Evolutionary conservation across 768 basidiomycete species (phyloP).

Genomic region (Lactarius evosmus): DNA sequence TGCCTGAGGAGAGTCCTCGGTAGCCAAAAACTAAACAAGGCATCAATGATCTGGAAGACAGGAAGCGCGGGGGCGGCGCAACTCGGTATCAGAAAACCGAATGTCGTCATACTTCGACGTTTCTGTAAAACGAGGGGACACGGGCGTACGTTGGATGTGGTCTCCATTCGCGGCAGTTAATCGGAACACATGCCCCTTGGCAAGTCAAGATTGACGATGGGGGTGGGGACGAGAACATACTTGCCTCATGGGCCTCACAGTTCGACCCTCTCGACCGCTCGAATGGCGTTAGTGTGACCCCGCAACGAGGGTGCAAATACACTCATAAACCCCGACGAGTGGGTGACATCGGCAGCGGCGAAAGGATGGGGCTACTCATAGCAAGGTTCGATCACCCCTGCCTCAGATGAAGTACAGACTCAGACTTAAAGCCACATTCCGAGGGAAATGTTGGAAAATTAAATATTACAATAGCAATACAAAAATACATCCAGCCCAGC

Average conservation of each 20-base stretch:
- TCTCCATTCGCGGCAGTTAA: background rate
- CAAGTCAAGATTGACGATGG: background rate
- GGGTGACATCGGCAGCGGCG: background rate
- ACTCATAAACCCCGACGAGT: background rate
- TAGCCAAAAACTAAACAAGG: constrained; percentile 13
- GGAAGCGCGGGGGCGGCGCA: constrained; percentile 11
- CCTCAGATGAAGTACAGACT: too few relatives aligned
- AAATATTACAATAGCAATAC: constrained; percentile 38
- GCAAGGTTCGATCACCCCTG: background rate
- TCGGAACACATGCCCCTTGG: background rate
- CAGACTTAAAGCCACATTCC: background rate
- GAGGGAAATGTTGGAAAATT: constrained; percentile 28
- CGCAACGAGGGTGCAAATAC: background rate
- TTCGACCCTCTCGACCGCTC: background rate
- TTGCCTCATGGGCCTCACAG: background rate
- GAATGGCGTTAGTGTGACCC: background rate
- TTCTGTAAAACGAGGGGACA: background rate
- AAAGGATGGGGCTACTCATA: background rate
- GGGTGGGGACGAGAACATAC: background rate
- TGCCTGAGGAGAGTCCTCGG: constrained; percentile 19
- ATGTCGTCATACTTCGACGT: background rate
- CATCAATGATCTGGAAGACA: constrained; percentile 26
- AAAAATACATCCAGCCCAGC: constrained; percentile 23
- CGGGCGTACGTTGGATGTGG: background rate
- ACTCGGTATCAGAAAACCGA: background rate